These are phyloP conservation scores for Plantago coronopus DNA, from an alignment of 305 asterid genomes.

Conservation along the genomic window DNA sequence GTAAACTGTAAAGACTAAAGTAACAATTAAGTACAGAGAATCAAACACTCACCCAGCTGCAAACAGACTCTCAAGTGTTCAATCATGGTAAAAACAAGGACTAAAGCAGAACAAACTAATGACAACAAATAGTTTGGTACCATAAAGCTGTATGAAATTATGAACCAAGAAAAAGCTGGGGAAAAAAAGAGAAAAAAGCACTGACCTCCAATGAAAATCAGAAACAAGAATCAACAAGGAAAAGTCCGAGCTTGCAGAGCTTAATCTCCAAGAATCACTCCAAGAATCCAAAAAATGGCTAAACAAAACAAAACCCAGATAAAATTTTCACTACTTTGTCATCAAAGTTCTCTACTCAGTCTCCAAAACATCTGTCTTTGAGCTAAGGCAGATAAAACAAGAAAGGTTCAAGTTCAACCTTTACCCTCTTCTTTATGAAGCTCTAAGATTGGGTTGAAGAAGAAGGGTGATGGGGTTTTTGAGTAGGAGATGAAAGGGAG, in stretches of 20 bases:
- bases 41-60: too few species aligned
- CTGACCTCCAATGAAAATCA: constrained; percentile 33
- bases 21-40: too few species aligned
- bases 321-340: constrained; percentile 1
- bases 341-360: not conserved
- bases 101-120: constrained; percentile 6
- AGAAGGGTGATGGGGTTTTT: not conserved
- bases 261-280: constrained; percentile 18
- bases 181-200: constrained; percentile 4
- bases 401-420: constrained; percentile 28
- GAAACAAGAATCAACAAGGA: constrained; percentile 22
- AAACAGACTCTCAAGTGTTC: too few species aligned
- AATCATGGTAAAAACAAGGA: not conserved
- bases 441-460: not conserved
- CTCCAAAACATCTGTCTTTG: constrained; percentile 27
- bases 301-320: constrained; percentile 21
- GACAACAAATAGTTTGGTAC: not conserved
- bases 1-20: too few species aligned
- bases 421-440: constrained; percentile 13
- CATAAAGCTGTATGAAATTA: not conserved
- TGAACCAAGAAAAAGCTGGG: not conserved
- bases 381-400: constrained; percentile 20
- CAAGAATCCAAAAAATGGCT: constrained; percentile 22
- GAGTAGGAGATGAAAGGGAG: too few species aligned
- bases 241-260: constrained; percentile 28